Evolutionary conservation across 2,329 filamentous ascomycete genomes (phyloP).

Genomic region (Stemphylium vesicarium): DNA sequence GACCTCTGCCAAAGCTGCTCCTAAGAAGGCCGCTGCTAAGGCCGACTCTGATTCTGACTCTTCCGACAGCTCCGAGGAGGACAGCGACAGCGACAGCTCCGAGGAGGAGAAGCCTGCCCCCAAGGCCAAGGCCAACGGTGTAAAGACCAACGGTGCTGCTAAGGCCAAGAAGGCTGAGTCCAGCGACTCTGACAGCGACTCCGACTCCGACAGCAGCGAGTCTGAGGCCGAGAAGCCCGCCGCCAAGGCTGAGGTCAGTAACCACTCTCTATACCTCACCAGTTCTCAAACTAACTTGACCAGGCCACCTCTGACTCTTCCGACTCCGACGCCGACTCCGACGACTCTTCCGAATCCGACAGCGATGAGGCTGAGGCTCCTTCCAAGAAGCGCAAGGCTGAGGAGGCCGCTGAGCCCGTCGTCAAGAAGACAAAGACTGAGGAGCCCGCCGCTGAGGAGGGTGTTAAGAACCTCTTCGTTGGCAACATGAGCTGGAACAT

Average conservation of each 20-base stretch:
- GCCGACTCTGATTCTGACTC: constrained; percentile 44
- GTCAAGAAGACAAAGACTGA: constrained; percentile 74
- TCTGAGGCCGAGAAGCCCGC: constrained; percentile 39
- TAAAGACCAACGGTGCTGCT: constrained; percentile 43
- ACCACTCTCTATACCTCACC: background rate
- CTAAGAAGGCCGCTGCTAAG: constrained; percentile 46
- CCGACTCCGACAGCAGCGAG: constrained; percentile 27
- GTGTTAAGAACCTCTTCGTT: constrained; percentile 77
- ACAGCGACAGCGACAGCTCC: constrained; percentile 35
- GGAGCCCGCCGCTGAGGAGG: constrained; percentile 51
- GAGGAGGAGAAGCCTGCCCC: constrained; percentile 36
- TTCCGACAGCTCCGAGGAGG: constrained; percentile 33
- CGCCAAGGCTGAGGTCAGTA: constrained; percentile 44
- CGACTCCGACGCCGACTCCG: constrained; percentile 46
- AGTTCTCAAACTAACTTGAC: constrained; percentile 20
- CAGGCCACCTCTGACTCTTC: constrained; percentile 34
- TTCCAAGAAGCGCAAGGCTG: constrained; percentile 73
- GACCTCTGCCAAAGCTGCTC: constrained; percentile 41
- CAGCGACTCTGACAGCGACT: constrained; percentile 37
- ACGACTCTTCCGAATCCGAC: constrained; percentile 38
- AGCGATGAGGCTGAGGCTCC: constrained; percentile 48
- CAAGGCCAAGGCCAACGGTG: constrained; percentile 42
- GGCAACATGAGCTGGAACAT: constrained; percentile 92
- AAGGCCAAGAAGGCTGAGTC: constrained; percentile 50
- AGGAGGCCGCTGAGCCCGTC: constrained; percentile 57